Evolutionary conservation across 176 grass and related monocot genomes (phyloP), one percentile per base, ranked within the genome.

Genomic region (Oryza punctata): DNA sequence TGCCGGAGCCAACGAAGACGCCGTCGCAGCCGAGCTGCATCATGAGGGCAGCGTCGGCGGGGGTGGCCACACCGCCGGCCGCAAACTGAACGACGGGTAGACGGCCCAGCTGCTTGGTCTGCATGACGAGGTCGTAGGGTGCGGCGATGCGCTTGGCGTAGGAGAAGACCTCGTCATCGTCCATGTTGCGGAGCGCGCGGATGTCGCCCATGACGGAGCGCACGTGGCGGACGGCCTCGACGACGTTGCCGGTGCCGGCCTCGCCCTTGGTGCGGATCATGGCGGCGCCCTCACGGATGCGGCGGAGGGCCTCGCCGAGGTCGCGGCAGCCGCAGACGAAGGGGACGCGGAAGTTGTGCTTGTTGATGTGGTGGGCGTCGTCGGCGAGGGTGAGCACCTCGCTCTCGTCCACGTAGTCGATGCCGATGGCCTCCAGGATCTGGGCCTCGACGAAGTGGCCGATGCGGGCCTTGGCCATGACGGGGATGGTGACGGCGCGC

Each of bases 381-480:
- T 93, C 91, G 18, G 88, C 91, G 33, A 54, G 91, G 3, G 94
- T 97, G 33, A 96, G 94, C 12, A 96, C 94, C 88, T 96, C 94
- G 73, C 91, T 93, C 84, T 96, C 91, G 69, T 96, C 94, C 0
- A 96, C 84, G 69, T 96, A 96, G 77, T 96, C 94, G 37, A 97
- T 73, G 8, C 94, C 94, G 65, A 97, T 43, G 84, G 81, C 70
- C 49, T 97, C 91, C 0, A 97, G 81, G 64, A 90, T 88, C 78
- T 94, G 91, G 12, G 91, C 91, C 91, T 94, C 91, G 5, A 94
- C 91, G 41, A 93, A 97, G 87, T 97, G 94, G 5, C 91, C 91
- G 64, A 97, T 94, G 84, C 94, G 94, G 0, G 94, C 94, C 79
- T 97, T 97, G 4, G 94, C 94, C 94, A 97, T 97, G 41, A 97